Base-by-base conservation (phyloP, 2,329 filamentous ascomycete species). In the Akanthomyces dipterigenus region DNA sequence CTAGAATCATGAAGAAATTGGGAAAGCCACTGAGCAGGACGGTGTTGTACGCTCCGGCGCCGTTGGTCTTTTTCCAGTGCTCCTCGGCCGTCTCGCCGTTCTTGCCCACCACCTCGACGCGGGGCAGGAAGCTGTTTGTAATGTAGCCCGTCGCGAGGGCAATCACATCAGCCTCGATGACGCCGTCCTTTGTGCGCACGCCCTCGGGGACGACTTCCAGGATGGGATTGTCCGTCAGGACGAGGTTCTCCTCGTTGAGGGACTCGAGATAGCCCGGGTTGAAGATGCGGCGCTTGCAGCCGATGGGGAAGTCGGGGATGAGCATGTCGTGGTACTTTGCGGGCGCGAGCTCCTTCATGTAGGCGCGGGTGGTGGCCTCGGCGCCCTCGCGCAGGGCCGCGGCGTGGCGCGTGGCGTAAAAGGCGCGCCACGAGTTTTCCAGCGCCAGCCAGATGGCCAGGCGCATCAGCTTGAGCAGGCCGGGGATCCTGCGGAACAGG, bases 1-100 rank as follows among this genome's bases (percentile, higher is more conserved):
- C 85, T 45, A 86, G 79, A 0, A 88, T 71, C 61, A 87, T 76
- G 72, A 88, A 88, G 67, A 88, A 84, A 67, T 88, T 88, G 2
- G 86, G 86, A 66, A 87, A 87, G 0, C 80, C 81, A 64, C 82
- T 81, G 70, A 88, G 73, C 1, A 80, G 78, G 1, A 80, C 80
- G 24, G 80, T 81, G 60, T 84, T 80, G 68, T 89, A 89, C 0
- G 85, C 86, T 63, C 82, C 83, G 0, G 82, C 74, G 0, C 86
- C 86, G n/a, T 83, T 84, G 56, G 81, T 77, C 24, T 77, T 73
- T 1, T 80, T 74, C 85, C 86, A 88, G 20, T 83, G 76, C 61
- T 85, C 71, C 7, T 81, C 73, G 2, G 87, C 67, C 12, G 78
- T 78, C 63, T 78, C 76, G 16, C 81, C 81, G 1, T 70, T 69